Evolutionary conservation across 352 stramenopile species (phyloP), one percentile per base, ranked within the genome.

Genomic region (Phytophthora sp.): DNA sequence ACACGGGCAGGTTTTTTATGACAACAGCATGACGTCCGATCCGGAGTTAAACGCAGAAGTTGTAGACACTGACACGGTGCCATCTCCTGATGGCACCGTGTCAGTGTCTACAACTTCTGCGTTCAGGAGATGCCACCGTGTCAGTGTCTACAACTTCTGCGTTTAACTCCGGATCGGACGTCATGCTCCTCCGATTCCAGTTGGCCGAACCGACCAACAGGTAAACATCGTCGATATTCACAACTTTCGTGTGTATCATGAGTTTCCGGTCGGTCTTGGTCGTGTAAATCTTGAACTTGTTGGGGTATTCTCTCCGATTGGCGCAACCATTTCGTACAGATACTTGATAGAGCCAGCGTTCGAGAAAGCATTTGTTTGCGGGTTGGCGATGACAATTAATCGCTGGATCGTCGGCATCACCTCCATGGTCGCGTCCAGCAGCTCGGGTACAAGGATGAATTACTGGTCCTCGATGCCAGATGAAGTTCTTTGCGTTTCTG

Each of bases 151-250:
- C 73, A 31, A 89, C 45, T 21, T 87, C 82, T 3, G 78, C 82
- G 7, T 66, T 78, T 23, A 89, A 72, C 54, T 90, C 79, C 35
- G 71, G 73, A 60, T 90, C 82, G 7, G 71, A 82, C 8, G 77
- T 89, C 63, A 71, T 71, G 35, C 63, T 71, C 7, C 63, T 57
- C n/a, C 63, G 49, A 62, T 90, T 89, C 82, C 79, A 90, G 66
- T 90, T 90, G 12, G 66, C 69, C 1, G 82, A 90, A 4, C 79
- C 73, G 26, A 86, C 58, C 2, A 76, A 85, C 2, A 90, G 47
- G 49, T 80, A 89, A 24, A 90, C 82, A 46, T 89, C 82, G 56
- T 90, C 82, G 26, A 86, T 68, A 51, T 87, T 62, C 49, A 89
- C 57, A 7, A 76, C 52, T 58, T 88, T 88, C 13, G 70, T 85